Evolutionary conservation across 495 filamentous ascomycete species (phyloP), one percentile per base, ranked within the genome.

Genomic region (Penicillium parvum): DNA sequence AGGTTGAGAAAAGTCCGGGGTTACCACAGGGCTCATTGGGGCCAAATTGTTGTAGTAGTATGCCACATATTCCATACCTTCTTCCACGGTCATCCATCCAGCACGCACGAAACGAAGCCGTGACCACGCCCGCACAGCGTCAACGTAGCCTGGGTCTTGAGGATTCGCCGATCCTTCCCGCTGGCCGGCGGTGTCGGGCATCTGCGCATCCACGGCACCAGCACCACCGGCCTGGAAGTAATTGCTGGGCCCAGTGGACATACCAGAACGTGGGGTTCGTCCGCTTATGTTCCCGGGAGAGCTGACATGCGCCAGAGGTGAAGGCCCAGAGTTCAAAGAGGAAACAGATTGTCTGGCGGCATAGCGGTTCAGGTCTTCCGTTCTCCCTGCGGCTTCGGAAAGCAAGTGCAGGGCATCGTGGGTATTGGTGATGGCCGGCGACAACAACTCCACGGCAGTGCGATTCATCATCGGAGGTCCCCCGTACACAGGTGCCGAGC

Each of bases 31-130:
- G 20, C 92, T 97, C 56, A 98, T 71, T 3, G 90, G 90, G 3
- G 88, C 86, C 2, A 96, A 77, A 50, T 88, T 85, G 40, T 83
- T 77, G 61, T 96, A 96, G 66, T 95, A 98, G 59, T 96, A 97
- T 57, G 86, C 82, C 50, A 98, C 85, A 58, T 96, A 98, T 19
- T 79, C 82, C 60, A 97, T 88, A 1, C 86, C 90, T 62, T 98
- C 92, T 50, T 83, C 79, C 2, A 91, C 88, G 0, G 89, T 95
- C 54, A 98, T 90, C 92, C 92, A 98, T 15, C 92, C 92, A 6
- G 88, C 89, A 37, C 88, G 84, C 14, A 97, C 91, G 61, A 97
- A 96, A 41, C 90, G 81, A 54, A 94, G 83, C 50, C 87, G 77
- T 7, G 85, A 83, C 92, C 92, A 98, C 7, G 86, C 86, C 52